Percentiles rank a stretch among this genome's conserved stretches.
phyloP scores from a whole-genome alignment of 2,329 filamentous ascomycete genomes.

The Penicillium polonicum region DNA sequence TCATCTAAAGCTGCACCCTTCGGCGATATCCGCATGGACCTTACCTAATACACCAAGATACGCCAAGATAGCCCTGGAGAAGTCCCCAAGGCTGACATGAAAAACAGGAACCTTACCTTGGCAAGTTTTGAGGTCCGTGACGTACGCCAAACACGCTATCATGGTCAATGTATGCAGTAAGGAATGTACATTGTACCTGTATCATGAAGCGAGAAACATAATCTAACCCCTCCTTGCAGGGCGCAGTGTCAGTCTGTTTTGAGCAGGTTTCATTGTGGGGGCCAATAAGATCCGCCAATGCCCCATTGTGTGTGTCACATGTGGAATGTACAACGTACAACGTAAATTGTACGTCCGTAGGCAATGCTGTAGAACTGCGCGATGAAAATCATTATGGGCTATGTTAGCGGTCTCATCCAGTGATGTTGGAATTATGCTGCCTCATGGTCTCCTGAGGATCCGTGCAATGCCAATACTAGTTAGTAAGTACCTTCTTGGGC shows the following conservation, averaged over 20 bases:
- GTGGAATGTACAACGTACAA: not conserved
- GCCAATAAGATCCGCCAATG: not conserved
- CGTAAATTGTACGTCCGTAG: not conserved
- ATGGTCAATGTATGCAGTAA: constrained; percentile 1
- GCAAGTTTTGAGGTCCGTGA: not conserved
- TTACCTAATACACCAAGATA: not conserved
- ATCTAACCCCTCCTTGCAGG: constrained; percentile 4
- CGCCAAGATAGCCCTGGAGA: not conserved
- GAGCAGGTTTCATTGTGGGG: not conserved
- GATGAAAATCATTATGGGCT: not conserved
- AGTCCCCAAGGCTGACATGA: not conserved
- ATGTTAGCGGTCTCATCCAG: not conserved
- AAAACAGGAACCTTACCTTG: not conserved
- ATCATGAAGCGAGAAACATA: not conserved
- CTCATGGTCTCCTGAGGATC: constrained; percentile 3
- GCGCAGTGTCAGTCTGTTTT: not conserved
- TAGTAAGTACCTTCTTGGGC: not conserved
- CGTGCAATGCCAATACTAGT: not conserved
- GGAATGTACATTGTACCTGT: not conserved
- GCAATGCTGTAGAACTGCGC: not conserved
- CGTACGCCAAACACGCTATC: constrained; percentile 3
- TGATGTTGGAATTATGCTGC: not conserved
- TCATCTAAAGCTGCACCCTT: not conserved
- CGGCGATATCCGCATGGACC: constrained; percentile 2
- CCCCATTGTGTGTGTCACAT: not conserved